Evolutionary conservation across 1,284 basidiomycete genomes (phyloP).

Genomic region (Cutaneotrichosporon daszewskae): DNA sequence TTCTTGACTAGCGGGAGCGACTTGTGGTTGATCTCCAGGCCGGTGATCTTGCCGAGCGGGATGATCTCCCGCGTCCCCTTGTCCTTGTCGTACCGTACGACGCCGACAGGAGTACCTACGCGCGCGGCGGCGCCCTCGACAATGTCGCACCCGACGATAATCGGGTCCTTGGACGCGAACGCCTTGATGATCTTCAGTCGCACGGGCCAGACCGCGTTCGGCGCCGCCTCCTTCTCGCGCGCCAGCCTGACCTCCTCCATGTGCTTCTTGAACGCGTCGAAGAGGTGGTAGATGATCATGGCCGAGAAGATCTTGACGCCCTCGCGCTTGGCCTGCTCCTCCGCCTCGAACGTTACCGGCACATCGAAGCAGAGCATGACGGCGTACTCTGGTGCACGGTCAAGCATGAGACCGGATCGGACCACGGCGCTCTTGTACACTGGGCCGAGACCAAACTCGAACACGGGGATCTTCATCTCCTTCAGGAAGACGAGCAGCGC

Average conservation of each 20-base stretch:
- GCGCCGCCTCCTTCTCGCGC: constrained; percentile 86
- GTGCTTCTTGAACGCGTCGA: constrained; percentile 96
- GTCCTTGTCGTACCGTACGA: constrained; percentile 73
- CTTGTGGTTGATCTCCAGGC: constrained; percentile 87
- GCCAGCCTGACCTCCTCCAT: constrained; percentile 87
- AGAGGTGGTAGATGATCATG: constrained; percentile 93
- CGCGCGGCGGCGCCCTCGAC: constrained; percentile 77
- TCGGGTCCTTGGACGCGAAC: constrained; percentile 95
- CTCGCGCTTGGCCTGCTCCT: constrained; percentile 84
- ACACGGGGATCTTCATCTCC: constrained; percentile 92
- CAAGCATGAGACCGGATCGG: constrained; percentile 88
- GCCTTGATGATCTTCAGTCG: constrained; percentile 84
- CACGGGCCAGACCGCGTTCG: constrained; percentile 95
- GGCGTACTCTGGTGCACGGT: constrained; percentile 91
- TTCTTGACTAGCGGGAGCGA: constrained; percentile 82
- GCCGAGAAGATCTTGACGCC: constrained; percentile 86
- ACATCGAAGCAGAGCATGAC: constrained; percentile 98
- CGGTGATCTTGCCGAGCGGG: constrained; percentile 89
- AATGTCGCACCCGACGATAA: constrained; percentile 96
- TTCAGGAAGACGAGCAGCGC: constrained; percentile 95
- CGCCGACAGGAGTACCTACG: constrained; percentile 93
- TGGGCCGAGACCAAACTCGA: constrained; percentile 96
- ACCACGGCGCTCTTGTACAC: constrained; percentile 96
- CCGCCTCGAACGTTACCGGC: constrained; percentile 76
- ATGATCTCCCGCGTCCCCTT: constrained; percentile 90